Evolutionary conservation across 2,329 filamentous ascomycete species (phyloP), one percentile per base, ranked within the genome.

Genomic region (Clonostachys solani): DNA sequence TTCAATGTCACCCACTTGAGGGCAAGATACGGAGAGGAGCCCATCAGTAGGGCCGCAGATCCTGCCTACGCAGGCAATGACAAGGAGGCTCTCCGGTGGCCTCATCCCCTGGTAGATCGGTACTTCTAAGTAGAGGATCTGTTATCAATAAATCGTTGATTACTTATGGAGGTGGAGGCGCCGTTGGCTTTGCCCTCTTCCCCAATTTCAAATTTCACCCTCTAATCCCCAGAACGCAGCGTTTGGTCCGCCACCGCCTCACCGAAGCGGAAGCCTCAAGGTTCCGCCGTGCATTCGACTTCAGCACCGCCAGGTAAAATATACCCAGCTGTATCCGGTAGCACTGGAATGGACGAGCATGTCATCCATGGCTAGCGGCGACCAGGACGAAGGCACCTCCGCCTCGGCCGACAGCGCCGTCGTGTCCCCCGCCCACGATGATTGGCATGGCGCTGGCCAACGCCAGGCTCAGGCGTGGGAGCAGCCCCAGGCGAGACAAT

Each of bases 271-370:
- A 29, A 29, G 23, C 23, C 8, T 29, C 23, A 29, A 29, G 23
- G 23, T 29, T 29, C 10, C 23, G 23, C 23, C 23, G 23, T 29
- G 23, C 23, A 29, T 29, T 29, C 23, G 23, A 29, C 23, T 29
- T 9, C 23, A 29, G 23, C 23, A 29, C 23, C 23, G 9, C 23
- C 23, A 29, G 23, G 23, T 8, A 29, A 29, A 29, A 29, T 29
- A 29, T 29, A 29, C 23, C 23, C 9, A 18, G 43, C 33, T 16
- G 29, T n/a, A n/a, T n/a, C 33, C 33, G 17, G 17, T n/a, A 23
- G 33, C 33, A 33, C 35, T 29, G 43, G 23, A 44, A 44, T 44
- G 43, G 43, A 44, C 18, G 34, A 44, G 33, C 33, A 44, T 36
- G 29, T 18, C 43, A 35, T 33, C n/a, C 23, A 29, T 33, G 33